These are phyloP conservation scores for Phellopilus nigrolimitatus DNA, from an alignment of 1,284 basidiomycete species.

Conservation along the genomic window DNA sequence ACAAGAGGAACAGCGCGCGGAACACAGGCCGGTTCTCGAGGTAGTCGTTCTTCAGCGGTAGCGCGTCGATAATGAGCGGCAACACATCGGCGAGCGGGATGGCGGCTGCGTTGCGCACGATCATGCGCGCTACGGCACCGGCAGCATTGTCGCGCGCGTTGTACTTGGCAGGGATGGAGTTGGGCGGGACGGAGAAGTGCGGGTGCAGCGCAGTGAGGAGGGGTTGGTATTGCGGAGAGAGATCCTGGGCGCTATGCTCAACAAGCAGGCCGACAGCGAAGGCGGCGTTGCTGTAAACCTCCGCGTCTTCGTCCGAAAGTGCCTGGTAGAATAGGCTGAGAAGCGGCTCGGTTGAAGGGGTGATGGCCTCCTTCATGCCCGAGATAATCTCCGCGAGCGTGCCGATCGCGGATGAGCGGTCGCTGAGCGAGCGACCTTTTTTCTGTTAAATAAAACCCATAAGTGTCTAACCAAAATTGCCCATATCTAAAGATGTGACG, in stretches of 20 bases:
- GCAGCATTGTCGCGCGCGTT: constrained; percentile 96
- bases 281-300: constrained; percentile 95
- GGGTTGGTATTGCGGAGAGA: constrained; percentile 78
- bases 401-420: constrained; percentile 92
- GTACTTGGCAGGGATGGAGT: constrained; percentile 56
- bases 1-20: constrained; percentile 85
- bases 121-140: constrained; percentile 87
- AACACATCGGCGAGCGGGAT: constrained; percentile 91
- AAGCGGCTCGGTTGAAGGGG: constrained; percentile 81
- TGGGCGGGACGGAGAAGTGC: constrained; percentile 69
- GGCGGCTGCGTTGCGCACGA: constrained; percentile 76
- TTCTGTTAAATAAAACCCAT: constrained; percentile 42
- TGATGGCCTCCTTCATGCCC: constrained; percentile 86
- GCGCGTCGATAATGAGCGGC: constrained; percentile 75
- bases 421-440: constrained; percentile 82
- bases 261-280: constrained; percentile 93
- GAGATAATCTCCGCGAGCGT: constrained; percentile 94
- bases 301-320: constrained; percentile 80
- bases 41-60: constrained; percentile 87
- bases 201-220: constrained; percentile 81
- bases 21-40: constrained; percentile 91
- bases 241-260: constrained; percentile 82
- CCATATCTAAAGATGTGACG: constrained; percentile 32
- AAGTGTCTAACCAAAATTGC: background rate
- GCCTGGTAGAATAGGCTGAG: constrained; percentile 82